Evolutionary conservation across 805 yeast genomes (phyloP).

Genomic region (Nakazawaea ernobii): DNA sequence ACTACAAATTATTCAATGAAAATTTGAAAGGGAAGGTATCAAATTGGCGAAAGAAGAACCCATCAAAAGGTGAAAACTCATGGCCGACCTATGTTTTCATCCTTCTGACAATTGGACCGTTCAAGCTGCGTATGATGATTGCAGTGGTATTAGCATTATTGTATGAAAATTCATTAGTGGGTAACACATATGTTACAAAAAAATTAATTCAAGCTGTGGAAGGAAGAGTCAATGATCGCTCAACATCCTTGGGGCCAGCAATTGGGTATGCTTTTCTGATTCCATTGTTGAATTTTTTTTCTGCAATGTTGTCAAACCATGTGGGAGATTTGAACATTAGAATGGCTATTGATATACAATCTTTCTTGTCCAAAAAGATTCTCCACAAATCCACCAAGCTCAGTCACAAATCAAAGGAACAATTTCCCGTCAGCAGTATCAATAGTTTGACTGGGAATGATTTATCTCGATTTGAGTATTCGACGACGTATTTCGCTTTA

Average conservation of each 20-base stretch:
- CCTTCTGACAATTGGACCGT: not conserved
- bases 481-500: slow-evolving; percentile 36
- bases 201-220: not conserved
- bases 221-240: not conserved
- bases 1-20: slow-evolving; percentile 21
- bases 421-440: slow-evolving; percentile 31
- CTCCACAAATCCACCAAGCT: slow-evolving; percentile 32
- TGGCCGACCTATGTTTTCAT: not conserved
- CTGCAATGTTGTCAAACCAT: slow-evolving; percentile 19
- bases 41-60: not conserved
- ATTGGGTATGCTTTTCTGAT: not conserved
- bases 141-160: not conserved
- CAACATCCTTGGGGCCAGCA: not conserved
- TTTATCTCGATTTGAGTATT: slow-evolving; percentile 36
- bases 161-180: not conserved
- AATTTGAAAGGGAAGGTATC: not conserved
- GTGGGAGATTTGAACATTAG: slow-evolving; percentile 36
- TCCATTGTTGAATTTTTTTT: not conserved
- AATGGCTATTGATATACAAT: slow-evolving; percentile 33
- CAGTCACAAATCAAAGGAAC: slow-evolving; percentile 26
- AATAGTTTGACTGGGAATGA: slow-evolving; percentile 39
- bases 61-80: not conserved
- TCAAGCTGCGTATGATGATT: not conserved
- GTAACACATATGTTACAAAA: not conserved
- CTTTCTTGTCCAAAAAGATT: slow-evolving; percentile 31